Percentiles rank a stretch among this genome's conserved stretches.
These are phyloP conservation scores for Penicillium simplicissimum DNA, from an alignment of 495 filamentous ascomycete species.

Conservation along the genomic window DNA sequence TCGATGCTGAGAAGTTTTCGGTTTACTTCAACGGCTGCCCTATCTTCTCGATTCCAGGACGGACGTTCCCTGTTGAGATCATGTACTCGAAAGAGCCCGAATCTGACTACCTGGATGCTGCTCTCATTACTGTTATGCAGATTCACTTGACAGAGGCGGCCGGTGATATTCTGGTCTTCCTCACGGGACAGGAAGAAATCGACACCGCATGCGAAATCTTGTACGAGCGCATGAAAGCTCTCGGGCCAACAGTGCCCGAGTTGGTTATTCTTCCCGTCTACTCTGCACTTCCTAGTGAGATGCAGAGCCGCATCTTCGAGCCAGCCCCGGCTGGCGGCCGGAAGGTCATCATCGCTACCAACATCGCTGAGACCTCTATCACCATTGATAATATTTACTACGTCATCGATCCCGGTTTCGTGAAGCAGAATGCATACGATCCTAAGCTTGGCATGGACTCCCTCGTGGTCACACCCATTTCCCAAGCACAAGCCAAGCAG, in stretches of 20 bases:
- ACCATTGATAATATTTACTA: conserved; percentile 98
- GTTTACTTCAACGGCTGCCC: conserved; percentile 92
- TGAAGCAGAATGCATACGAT: conserved; percentile 97
- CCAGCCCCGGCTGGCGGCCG: conserved; percentile 83
- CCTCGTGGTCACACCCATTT: conserved; percentile 90
- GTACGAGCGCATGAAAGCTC: conserved; percentile 92
- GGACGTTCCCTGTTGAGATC: conserved; percentile 93
- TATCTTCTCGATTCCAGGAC: conserved; percentile 93
- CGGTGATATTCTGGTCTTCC: conserved; percentile 92
- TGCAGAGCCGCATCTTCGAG: conserved; percentile 93
- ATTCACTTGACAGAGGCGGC: conserved; percentile 90
- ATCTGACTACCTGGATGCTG: conserved; percentile 94
- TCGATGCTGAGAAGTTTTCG: conserved; percentile 97
- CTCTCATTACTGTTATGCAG: conserved; percentile 94
- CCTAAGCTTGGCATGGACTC: conserved; percentile 98
- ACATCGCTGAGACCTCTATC: conserved; percentile 97
- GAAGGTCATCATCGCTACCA: conserved; percentile 97
- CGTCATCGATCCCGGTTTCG: conserved; percentile 95
- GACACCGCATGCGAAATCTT: conserved; percentile 91
- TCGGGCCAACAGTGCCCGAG: conserved; percentile 89
- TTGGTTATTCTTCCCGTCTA: conserved; percentile 94
- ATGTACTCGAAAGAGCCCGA: conserved; percentile 94
- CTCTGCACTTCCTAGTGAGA: conserved; percentile 86
- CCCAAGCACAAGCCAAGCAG: conserved; percentile 95
- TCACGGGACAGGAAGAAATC: conserved; percentile 98